Conservation (phyloP, 1,284 basidiomycete genomes). For the Cutaneotrichosporon dermatis region DNA sequence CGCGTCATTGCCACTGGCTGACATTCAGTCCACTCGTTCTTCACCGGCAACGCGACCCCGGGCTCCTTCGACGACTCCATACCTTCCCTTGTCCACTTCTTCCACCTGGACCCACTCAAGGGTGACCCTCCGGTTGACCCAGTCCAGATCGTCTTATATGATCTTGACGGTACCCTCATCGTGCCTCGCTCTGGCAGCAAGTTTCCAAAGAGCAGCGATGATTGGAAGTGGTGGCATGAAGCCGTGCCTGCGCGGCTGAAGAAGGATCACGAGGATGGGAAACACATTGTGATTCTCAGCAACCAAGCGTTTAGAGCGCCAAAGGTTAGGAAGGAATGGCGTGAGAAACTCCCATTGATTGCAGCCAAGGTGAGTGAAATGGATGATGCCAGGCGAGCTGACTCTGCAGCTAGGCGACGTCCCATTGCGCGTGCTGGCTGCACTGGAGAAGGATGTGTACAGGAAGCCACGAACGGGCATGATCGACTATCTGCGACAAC, state of each 20-base stretch:
- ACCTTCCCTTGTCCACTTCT: slow-evolving; percentile 39
- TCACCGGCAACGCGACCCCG: slow-evolving; percentile 5
- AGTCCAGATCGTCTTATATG: slow-evolving; percentile 69
- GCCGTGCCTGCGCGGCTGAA: slow-evolving; percentile 63
- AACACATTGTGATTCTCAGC: slow-evolving; percentile 69
- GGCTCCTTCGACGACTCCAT: slow-evolving; percentile 20
- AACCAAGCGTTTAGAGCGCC: slow-evolving; percentile 61
- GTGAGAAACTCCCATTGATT: slow-evolving; percentile 66
- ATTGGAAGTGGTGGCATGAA: slow-evolving; percentile 74
- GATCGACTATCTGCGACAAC: slow-evolving; percentile 66
- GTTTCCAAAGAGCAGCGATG: slow-evolving; percentile 52
- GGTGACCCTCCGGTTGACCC: slow-evolving; percentile 16
- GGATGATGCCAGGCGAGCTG: neutral
- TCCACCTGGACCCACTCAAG: slow-evolving; percentile 42
- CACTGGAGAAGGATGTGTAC: slow-evolving; percentile 59
- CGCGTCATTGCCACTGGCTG: neutral
- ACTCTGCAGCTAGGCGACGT: slow-evolving; percentile 40
- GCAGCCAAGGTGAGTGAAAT: slow-evolving; percentile 59
- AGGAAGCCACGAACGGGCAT: slow-evolving; percentile 89
- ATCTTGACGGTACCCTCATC: slow-evolving; percentile 84
- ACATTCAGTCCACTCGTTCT: slow-evolving; percentile 16
- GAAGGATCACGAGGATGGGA: slow-evolving; percentile 62
- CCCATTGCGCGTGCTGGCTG: slow-evolving; percentile 76
- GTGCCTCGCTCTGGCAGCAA: slow-evolving; percentile 56
- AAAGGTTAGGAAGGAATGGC: slow-evolving; percentile 59